A percentile compares a stretch with the other conserved stretches of the same genome.
Evolutionary conservation across 371 early-diverging fungal species (phyloP).

Genomic region (Syncephalastrum monosporum): DNA sequence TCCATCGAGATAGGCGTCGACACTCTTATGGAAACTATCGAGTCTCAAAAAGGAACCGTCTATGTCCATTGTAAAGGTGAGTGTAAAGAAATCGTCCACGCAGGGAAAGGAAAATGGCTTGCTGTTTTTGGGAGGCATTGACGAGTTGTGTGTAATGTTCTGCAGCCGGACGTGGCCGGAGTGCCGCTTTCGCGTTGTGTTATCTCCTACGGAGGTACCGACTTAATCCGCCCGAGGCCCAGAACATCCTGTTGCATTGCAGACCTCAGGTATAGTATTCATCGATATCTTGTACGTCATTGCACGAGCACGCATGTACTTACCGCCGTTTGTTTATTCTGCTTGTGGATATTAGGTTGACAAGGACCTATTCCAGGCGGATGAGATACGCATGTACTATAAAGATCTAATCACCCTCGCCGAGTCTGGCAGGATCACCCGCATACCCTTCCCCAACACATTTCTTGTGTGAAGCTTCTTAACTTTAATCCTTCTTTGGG

Average conservation of each 20-base stretch:
- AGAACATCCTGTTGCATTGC: slow-evolving; percentile 24
- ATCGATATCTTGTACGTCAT: neutral
- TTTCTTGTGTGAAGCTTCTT: no score
- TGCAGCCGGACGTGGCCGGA: slow-evolving; percentile 46
- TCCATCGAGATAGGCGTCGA: slow-evolving; percentile 27
- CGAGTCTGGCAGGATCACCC: slow-evolving; percentile 28
- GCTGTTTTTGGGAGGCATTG: neutral
- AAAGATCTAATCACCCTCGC: slow-evolving; percentile 30
- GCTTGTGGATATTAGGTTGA: slow-evolving; percentile 23
- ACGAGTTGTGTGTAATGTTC: neutral
- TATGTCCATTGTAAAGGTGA: slow-evolving; percentile 52
- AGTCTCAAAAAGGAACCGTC: slow-evolving; percentile 17
- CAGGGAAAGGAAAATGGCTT: neutral
- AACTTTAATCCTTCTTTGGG: no score
- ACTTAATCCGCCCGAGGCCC: slow-evolving; percentile 27
- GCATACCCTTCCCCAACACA: slow-evolving; percentile 17
- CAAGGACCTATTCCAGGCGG: slow-evolving; percentile 31
- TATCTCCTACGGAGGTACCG: slow-evolving; percentile 37
- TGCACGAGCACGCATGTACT: no score
- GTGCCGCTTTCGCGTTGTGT: slow-evolving; percentile 42
- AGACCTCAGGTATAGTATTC: slow-evolving; percentile 31
- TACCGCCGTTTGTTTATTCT: neutral
- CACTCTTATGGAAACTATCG: slow-evolving; percentile 11
- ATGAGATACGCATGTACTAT: slow-evolving; percentile 36
- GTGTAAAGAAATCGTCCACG: neutral